Conservation (phyloP, 192 early-diverging fungal genomes). For the Pilobolus umbonatus region DNA sequence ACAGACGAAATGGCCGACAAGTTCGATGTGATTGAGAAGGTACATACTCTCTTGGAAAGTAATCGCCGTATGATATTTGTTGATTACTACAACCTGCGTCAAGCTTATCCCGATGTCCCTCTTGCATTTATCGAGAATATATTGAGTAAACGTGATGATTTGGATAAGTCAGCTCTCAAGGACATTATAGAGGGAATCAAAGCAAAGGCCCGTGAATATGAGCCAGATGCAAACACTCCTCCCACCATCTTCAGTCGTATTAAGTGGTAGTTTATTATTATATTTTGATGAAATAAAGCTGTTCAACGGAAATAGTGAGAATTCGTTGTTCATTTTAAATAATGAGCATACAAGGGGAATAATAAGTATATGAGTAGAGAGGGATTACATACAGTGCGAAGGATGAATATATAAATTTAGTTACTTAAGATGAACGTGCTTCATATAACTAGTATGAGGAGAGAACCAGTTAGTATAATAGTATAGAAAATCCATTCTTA, state of each 20-base stretch:
- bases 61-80: conserved; percentile 82
- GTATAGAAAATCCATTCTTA: too few relatives aligned
- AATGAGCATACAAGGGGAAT: too few relatives aligned
- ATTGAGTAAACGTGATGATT: conserved; percentile 81
- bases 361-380: too few relatives aligned
- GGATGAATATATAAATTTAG: too few relatives aligned
- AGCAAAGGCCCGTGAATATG: conserved; percentile 60
- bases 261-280: too few relatives aligned
- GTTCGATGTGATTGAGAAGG: conserved; percentile 80
- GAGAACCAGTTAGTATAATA: too few relatives aligned
- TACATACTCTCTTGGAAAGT: conserved; percentile 75
- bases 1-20: conserved; percentile 65
- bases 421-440: too few relatives aligned
- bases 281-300: too few relatives aligned
- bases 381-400: too few relatives aligned
- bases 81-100: conserved; percentile 88
- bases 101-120: conserved; percentile 88
- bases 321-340: too few relatives aligned
- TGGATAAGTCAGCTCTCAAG: conserved; percentile 79
- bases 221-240: conserved; percentile 39
- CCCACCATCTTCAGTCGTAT: conserved; percentile 57
- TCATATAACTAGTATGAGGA: too few relatives aligned
- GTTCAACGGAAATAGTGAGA: too few relatives aligned
- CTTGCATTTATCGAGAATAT: conserved; percentile 91
- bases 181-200: conserved; percentile 82